Evolutionary conservation across 768 basidiomycete species (phyloP).

Genomic region (Pleurotus djamor): DNA sequence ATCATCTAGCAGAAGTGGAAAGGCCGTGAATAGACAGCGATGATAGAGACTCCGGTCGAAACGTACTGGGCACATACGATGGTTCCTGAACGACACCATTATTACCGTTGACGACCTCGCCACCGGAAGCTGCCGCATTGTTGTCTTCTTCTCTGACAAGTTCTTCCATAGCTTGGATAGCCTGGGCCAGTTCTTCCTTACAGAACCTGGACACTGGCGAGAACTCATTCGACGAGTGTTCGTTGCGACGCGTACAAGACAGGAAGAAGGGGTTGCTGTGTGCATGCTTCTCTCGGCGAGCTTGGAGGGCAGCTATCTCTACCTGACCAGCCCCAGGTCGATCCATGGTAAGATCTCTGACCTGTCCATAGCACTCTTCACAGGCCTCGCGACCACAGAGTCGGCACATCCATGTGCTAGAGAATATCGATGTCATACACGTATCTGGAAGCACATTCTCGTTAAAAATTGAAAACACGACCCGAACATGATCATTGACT

Average conservation of each 20-base stretch:
- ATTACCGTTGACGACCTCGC: not conserved
- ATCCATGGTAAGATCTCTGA: slow-evolving; percentile 60
- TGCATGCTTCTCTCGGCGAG: slow-evolving; percentile 55
- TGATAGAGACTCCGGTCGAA: not conserved
- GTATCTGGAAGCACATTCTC: slow-evolving; percentile 56
- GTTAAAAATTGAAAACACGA: not conserved
- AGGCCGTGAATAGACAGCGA: too few species aligned
- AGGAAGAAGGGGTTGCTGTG: slow-evolving; percentile 75
- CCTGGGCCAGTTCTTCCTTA: slow-evolving; percentile 55
- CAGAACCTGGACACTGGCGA: slow-evolving; percentile 81
- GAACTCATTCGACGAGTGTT: slow-evolving; percentile 67
- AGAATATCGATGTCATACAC: slow-evolving; percentile 92
- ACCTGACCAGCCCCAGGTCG: slow-evolving; percentile 42
- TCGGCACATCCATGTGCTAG: slow-evolving; percentile 89
- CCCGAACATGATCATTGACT: slow-evolving; percentile 15
- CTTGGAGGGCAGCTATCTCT: slow-evolving; percentile 48
- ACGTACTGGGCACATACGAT: not conserved
- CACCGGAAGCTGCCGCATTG: not conserved
- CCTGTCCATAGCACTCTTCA: slow-evolving; percentile 74
- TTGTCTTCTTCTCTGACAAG: slow-evolving; percentile 29
- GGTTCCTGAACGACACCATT: not conserved
- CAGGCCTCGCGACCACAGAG: slow-evolving; percentile 90
- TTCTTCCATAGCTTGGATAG: slow-evolving; percentile 68
- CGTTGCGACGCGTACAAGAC: slow-evolving; percentile 66
- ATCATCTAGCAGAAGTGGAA: too few species aligned